phyloP scores from a whole-genome alignment of 306 rosid species.

The Psophocarpus tetragonolobus region DNA sequence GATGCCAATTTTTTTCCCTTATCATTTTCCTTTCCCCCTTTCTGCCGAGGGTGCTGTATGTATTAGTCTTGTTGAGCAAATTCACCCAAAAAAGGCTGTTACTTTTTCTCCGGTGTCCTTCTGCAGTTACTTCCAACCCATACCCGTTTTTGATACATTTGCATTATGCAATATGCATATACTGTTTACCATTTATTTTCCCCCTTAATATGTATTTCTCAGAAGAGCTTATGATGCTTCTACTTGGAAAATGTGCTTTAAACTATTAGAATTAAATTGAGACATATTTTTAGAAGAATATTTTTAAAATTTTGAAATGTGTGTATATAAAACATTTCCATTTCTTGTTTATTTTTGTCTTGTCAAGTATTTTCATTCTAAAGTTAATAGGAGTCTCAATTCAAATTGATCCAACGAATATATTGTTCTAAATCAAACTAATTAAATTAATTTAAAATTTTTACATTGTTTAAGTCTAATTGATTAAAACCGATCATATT shows the following conservation, averaged over 20 bases:
- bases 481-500: no score
- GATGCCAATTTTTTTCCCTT: background rate
- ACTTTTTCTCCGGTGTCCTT: background rate
- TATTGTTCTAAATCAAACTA: no score
- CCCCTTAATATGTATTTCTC: background rate
- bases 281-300: background rate
- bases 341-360: no score
- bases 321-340: background rate
- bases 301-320: background rate
- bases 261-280: background rate
- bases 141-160: background rate
- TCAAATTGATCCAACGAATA: no score
- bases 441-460: no score
- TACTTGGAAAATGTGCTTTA: background rate
- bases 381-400: no score
- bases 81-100: background rate
- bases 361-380: no score
- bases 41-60: conserved; percentile 1
- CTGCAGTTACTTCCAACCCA: background rate
- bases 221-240: background rate
- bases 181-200: background rate
- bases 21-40: background rate
- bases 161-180: background rate
- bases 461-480: no score
- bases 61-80: background rate